Evolutionary conservation across 805 yeast species (phyloP), one percentile per base, ranked within the genome.

Genomic region (Myxozyma neglecta): DNA sequence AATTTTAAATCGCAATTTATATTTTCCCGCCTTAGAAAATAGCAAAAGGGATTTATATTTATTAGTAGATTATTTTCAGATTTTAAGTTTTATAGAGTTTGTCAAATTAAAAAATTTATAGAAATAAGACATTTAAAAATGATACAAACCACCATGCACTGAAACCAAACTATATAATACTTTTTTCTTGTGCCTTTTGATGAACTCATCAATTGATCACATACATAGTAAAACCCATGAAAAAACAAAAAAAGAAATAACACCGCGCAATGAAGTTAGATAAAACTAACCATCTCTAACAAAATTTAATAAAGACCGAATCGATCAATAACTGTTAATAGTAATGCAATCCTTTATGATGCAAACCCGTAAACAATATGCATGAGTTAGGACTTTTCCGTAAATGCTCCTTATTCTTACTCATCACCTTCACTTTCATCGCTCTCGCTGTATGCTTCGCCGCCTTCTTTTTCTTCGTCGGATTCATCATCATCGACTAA

Each of bases 401-500:
- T 18, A 6, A n/a, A 40, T 50, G 11, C 1, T 51, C 6, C 32
- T 16, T 24, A 48, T 34, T 32, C 34, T 39, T n/a, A n/a, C 32
- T 50, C 53, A 6, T 50, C 43, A 14, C 24, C 34, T 16, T 50
- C 53, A 14, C 24, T 34, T 16, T 50, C 53, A 37, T 20, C 35
- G n/a, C 39, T 49, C 34, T 36, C 36, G n/a, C 20, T 46, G 43
- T 24, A 6, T 18, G 49, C 50, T 5, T 43, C 35, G 35, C 44
- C 49, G 20, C 24, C 40, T 13, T 53, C 57, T 9, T 50, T 56
- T 11, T 49, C 60, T 6, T 51, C 57, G 10, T 49, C 60, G 5
- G 29, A 24, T 24, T 24, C 4, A 5, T 24, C 29, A 24, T 24
- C 35, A 2, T 64, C 69, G 7, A 60, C 64, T 2, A 57, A 68